A percentile compares a stretch with the other conserved stretches of the same genome.
phyloP scores from a whole-genome alignment of 306 rosid species.

The Medicago arabica region DNA sequence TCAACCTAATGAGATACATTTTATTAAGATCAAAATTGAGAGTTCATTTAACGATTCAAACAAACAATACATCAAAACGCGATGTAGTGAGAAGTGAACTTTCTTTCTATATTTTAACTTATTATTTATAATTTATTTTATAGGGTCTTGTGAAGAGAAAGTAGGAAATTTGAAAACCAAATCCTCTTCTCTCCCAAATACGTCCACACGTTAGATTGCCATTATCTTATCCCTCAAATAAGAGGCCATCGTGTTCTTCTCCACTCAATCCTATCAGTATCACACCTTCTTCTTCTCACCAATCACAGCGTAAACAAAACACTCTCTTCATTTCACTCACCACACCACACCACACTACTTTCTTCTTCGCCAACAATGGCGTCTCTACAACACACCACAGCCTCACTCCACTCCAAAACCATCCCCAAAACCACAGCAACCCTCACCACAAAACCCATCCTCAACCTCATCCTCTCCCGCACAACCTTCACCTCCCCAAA shows the following conservation, averaged over 20 bases:
- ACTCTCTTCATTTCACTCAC: background rate
- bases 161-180: background rate
- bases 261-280: background rate
- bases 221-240: slow-evolving; percentile 49
- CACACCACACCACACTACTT: background rate
- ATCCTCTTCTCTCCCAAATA: slow-evolving; percentile 1
- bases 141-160: too few relatives aligned
- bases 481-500: slow-evolving; percentile 55
- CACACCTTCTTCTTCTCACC: slow-evolving; percentile 24
- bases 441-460: slow-evolving; percentile 48
- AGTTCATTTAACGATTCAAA: too few relatives aligned
- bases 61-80: too few relatives aligned
- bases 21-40: too few relatives aligned
- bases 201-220: slow-evolving; percentile 50
- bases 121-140: too few relatives aligned
- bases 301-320: background rate
- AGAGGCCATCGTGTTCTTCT: slow-evolving; percentile 38
- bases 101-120: too few relatives aligned
- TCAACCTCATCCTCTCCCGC: slow-evolving; percentile 55
- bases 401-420: slow-evolving; percentile 68
- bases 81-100: too few relatives aligned
- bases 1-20: too few relatives aligned
- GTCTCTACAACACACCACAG: slow-evolving; percentile 63
- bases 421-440: slow-evolving; percentile 45
- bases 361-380: slow-evolving; percentile 58